These are phyloP conservation scores for Bimuria novae-zelandiae DNA, from an alignment of 2,329 filamentous ascomycete genomes.

Conservation along the genomic window DNA sequence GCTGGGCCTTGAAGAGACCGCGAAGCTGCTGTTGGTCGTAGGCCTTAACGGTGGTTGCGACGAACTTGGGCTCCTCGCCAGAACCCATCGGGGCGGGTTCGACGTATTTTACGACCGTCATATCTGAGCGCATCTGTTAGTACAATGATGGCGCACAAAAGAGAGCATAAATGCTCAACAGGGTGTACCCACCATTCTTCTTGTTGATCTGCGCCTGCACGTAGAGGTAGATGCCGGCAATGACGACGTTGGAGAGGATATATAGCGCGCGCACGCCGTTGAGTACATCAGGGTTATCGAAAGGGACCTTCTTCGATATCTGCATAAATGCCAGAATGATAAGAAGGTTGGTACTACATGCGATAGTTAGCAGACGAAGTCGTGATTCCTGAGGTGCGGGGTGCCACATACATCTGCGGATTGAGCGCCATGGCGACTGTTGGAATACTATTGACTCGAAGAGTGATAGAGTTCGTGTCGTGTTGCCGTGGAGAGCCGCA, in stretches of 20 bases:
- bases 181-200: constrained; percentile 80
- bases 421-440: constrained; percentile 42
- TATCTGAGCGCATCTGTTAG: constrained; percentile 62
- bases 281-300: constrained; percentile 80
- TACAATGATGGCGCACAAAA: background rate
- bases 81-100: constrained; percentile 93
- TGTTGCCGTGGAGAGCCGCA: constrained; percentile 8
- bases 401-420: constrained; percentile 41
- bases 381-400: background rate
- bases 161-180: background rate
- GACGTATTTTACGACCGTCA: constrained; percentile 98
- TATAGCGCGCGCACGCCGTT: constrained; percentile 68
- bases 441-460: background rate
- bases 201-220: constrained; percentile 84
- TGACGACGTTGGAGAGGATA: constrained; percentile 77
- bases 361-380: constrained; percentile 30
- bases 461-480: background rate
- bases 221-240: constrained; percentile 82
- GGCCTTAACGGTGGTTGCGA: constrained; percentile 94
- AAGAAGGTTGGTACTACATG: constrained; percentile 44
- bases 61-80: constrained; percentile 90
- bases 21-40: constrained; percentile 90
- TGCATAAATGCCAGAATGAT: constrained; percentile 80
- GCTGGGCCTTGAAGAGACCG: constrained; percentile 82
- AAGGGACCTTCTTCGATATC: constrained; percentile 92